Percentiles rank a stretch among this genome's conserved stretches.
phyloP scores from a whole-genome alignment of 2,329 filamentous ascomycete genomes.

The Cladophialophora psammophila region DNA sequence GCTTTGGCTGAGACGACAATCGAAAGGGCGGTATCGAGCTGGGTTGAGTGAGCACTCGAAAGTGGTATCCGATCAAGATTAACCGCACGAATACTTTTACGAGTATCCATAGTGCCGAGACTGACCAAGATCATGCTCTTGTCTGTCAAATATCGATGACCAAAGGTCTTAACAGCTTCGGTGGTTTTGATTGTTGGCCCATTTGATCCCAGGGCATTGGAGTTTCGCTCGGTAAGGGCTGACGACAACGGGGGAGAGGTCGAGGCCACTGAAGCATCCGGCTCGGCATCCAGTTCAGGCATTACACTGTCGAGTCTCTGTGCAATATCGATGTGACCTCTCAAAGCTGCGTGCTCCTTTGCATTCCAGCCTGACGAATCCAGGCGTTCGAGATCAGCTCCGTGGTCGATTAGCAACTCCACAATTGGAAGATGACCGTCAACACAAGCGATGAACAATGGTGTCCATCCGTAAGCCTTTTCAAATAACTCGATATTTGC shows the following conservation, averaged over 20 bases:
- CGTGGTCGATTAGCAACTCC: slow-evolving; percentile 77
- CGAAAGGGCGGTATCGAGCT: slow-evolving; percentile 92
- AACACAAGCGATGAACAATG: slow-evolving; percentile 90
- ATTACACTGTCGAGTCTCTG: slow-evolving; percentile 68
- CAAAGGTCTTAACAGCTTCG: slow-evolving; percentile 92
- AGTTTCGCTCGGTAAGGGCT: slow-evolving; percentile 49
- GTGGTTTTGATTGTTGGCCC: slow-evolving; percentile 58
- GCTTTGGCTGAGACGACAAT: slow-evolving; percentile 87
- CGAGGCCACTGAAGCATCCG: slow-evolving; percentile 44
- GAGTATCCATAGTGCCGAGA: slow-evolving; percentile 91
- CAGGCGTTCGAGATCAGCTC: slow-evolving; percentile 74
- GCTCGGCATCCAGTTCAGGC: slow-evolving; percentile 48
- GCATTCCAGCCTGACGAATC: slow-evolving; percentile 95
- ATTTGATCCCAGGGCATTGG: slow-evolving; percentile 44
- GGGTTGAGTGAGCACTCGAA: slow-evolving; percentile 85
- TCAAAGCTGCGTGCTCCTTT: slow-evolving; percentile 87
- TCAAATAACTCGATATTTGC: slow-evolving; percentile 79
- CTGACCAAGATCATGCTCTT: slow-evolving; percentile 91
- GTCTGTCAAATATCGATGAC: slow-evolving; percentile 90
- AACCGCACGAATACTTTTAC: slow-evolving; percentile 80
- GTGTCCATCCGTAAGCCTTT: slow-evolving; percentile 89
- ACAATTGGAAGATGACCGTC: slow-evolving; percentile 82
- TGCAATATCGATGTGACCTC: slow-evolving; percentile 86
- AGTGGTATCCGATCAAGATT: slow-evolving; percentile 88
- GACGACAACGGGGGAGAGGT: slow-evolving; percentile 43